Evolutionary conservation across 768 basidiomycete genomes (phyloP).

Genomic region (Tricholoma saponaceum): DNA sequence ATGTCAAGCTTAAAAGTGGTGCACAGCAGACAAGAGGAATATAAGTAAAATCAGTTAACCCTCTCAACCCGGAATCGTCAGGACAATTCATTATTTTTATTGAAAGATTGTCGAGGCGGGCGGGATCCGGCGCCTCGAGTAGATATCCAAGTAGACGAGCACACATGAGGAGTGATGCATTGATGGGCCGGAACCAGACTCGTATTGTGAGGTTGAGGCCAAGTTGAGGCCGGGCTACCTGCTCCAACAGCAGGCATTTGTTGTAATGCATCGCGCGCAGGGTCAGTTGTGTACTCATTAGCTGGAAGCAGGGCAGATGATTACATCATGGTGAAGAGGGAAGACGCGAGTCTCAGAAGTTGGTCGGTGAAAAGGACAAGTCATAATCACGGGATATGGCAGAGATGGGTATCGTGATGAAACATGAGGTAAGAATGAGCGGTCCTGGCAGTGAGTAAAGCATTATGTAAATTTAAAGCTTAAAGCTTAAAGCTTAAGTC

Average conservation of each 20-base stretch:
- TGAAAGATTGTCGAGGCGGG: background rate
- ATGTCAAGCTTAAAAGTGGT: background rate
- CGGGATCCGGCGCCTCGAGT: background rate
- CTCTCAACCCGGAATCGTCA: background rate
- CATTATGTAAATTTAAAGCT: too few species aligned
- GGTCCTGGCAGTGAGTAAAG: too few species aligned
- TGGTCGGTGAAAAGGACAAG: too few species aligned
- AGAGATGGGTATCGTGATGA: too few species aligned
- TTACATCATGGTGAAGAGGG: background rate
- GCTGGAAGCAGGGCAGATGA: background rate
- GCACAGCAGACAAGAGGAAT: background rate
- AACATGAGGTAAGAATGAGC: too few species aligned
- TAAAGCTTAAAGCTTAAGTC: too few species aligned
- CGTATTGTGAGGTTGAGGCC: background rate
- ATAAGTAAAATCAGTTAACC: background rate
- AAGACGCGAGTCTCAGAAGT: too few species aligned
- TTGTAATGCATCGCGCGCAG: background rate
- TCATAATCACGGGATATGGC: too few species aligned
- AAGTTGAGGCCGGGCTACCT: too few species aligned
- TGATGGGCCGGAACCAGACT: background rate
- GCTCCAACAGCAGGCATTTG: background rate
- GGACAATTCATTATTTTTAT: background rate
- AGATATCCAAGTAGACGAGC: background rate
- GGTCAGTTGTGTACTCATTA: background rate
- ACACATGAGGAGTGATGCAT: too few species aligned